A percentile compares a stretch with the other conserved stretches of the same genome.
Conservation (phyloP, 2,329 filamentous ascomycete species). For the Ophiostoma tasmaniense region DNA sequence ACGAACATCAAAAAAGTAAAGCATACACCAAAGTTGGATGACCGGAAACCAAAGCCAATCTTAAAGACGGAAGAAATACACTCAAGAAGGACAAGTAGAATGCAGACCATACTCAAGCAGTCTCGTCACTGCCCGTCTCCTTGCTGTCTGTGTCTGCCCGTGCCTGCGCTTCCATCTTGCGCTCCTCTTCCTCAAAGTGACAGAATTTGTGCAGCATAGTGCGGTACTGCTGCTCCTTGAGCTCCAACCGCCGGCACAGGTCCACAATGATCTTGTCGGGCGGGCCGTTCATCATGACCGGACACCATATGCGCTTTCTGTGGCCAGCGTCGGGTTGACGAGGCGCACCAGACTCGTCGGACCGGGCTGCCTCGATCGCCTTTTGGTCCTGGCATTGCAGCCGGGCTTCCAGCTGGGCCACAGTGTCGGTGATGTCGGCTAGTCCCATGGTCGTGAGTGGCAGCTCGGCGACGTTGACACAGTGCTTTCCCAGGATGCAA, state of each 20-base stretch:
- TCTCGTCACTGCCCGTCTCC: not conserved
- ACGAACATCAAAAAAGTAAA: no score
- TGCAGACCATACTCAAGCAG: no score
- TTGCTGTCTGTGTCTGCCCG: not conserved
- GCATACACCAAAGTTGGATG: no score
- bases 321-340: not conserved
- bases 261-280: not conserved
- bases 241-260: not conserved
- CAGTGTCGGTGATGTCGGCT: not conserved
- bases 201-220: not conserved
- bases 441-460: not conserved
- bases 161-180: not conserved
- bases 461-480: constrained; percentile 4
- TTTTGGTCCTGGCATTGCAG: not conserved
- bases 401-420: not conserved
- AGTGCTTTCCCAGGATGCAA: constrained; percentile 10
- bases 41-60: no score
- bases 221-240: constrained; percentile 2
- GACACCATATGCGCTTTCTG: not conserved
- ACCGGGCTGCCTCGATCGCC: not conserved
- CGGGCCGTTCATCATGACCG: not conserved
- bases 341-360: not conserved
- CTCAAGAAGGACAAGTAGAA: no score
- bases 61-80: no score
- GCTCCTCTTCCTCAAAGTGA: not conserved